Evolutionary conservation across 805 yeast species (phyloP), one percentile per base, ranked within the genome.

Genomic region (Pichia gijzeniarum): DNA sequence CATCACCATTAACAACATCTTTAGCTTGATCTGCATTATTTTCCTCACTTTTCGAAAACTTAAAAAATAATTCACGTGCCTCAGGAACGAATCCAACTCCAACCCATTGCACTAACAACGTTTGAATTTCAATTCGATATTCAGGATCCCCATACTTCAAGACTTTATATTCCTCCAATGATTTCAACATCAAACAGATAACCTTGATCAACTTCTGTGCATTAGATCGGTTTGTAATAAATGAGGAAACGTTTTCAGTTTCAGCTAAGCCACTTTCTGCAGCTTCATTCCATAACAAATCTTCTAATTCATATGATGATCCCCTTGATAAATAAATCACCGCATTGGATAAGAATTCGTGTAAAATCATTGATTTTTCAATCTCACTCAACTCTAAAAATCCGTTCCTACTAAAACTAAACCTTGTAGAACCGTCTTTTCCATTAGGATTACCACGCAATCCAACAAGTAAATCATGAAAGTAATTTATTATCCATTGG

Each of bases 301-400:
- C 56, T 19, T 55, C 62, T 8, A 50, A 41, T 13, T 57, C 60
- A 13, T 50, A 48, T 10, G 57, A 53, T 1, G 59, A 53, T 4
- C 67, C 70, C 28, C 64, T 62, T 0, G 73, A 67, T 12, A 75
- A 51, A 48, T 62, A 69, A 13, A 73, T 67, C 4, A 75, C 65
- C 12, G 76, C 73, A 49, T 76, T 77, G n/a, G 78, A 69, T 48
- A 85, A 69, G 52, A 83, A 80, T 58, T 81, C 88, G 62, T 82
- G 89, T 32, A 85, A 59, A 13, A 85, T 56, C 87, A 82, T 80
- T 52, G 76, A 74, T 49, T 65, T 70, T 53, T 84, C 91, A 40
- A 80, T 69, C 10, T 72, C 77, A 14, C 84, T 75, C 31, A 84
- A 61, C 4, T 61, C 65, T 18, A 84, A 50, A 0, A 64, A 44